These are phyloP conservation scores for Cetradonia linearis DNA, from an alignment of 495 filamentous ascomycete genomes.

Conservation along the genomic window DNA sequence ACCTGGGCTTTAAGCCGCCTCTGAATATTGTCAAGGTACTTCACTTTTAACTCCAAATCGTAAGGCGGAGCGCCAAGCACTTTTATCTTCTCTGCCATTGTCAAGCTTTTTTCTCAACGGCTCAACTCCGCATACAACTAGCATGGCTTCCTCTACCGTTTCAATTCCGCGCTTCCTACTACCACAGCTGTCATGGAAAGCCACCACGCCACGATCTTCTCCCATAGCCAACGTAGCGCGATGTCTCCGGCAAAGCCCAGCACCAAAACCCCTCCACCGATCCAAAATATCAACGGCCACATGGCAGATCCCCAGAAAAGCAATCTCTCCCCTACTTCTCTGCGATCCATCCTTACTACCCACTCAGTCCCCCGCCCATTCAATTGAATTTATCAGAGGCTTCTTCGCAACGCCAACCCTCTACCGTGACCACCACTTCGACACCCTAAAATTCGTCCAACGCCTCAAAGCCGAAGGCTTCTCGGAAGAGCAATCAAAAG, in stretches of 20 bases:
- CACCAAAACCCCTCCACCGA: not conserved
- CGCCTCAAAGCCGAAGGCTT: slow-evolving; percentile 84
- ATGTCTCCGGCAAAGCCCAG: not conserved
- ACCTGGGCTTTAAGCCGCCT: no score
- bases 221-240: not conserved
- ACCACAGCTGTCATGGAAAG: slow-evolving; percentile 22
- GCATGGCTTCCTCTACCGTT: slow-evolving; percentile 11
- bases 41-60: no score
- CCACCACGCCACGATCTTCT: not conserved
- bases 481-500: slow-evolving; percentile 86
- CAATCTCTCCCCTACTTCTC: not conserved
- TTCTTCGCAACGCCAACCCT: slow-evolving; percentile 61
- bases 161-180: slow-evolving; percentile 24
- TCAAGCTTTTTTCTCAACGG: not conserved
- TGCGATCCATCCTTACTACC: not conserved
- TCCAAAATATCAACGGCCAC: slow-evolving; percentile 4
- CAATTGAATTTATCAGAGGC: not conserved
- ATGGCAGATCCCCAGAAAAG: not conserved
- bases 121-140: not conserved
- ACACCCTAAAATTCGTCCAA: slow-evolving; percentile 94
- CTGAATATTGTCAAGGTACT: no score
- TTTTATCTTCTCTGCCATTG: not conserved
- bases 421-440: slow-evolving; percentile 83
- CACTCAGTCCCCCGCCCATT: not conserved
- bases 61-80: not conserved